phyloP scores from a whole-genome alignment of 2,329 filamentous ascomycete genomes.

The Pestalotiopsis sp. region DNA sequence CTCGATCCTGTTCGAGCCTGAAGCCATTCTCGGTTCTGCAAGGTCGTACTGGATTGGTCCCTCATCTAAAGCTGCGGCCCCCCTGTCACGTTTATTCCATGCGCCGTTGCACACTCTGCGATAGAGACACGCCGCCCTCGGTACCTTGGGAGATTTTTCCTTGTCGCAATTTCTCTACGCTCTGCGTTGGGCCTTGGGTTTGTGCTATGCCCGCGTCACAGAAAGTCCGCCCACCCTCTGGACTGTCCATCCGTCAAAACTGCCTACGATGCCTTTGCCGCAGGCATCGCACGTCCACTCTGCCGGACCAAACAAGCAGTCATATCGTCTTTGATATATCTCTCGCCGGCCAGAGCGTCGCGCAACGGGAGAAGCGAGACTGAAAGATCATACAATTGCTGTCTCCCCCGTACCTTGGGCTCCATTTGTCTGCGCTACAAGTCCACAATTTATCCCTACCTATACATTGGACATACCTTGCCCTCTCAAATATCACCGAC shows the following conservation, averaged over 20 bases:
- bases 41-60: conserved; percentile 48
- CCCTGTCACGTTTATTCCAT: conserved; percentile 55
- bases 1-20: conserved; percentile 53
- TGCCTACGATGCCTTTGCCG: conserved; percentile 21
- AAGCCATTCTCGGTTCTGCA: conserved; percentile 43
- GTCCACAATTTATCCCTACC: conserved; percentile 31
- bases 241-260: conserved; percentile 28
- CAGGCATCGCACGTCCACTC: conserved; percentile 31
- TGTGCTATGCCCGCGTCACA: conserved; percentile 13
- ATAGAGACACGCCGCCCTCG: conserved; percentile 34
- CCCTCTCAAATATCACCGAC: conserved; percentile 33
- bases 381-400: conserved; percentile 24
- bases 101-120: conserved; percentile 44
- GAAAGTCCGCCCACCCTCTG: conserved; percentile 26
- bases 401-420: conserved; percentile 25
- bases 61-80: conserved; percentile 53
- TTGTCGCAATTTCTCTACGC: not conserved
- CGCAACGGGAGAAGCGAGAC: not conserved
- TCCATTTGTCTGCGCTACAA: conserved; percentile 19
- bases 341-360: conserved; percentile 14
- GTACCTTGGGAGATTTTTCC: not conserved
- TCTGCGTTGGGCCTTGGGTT: not conserved
- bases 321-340: conserved; percentile 31
- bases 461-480: conserved; percentile 30
- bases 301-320: conserved; percentile 28